These are phyloP conservation scores for Seiridium cupressi DNA, from an alignment of 2,329 filamentous ascomycete species.

Conservation along the genomic window DNA sequence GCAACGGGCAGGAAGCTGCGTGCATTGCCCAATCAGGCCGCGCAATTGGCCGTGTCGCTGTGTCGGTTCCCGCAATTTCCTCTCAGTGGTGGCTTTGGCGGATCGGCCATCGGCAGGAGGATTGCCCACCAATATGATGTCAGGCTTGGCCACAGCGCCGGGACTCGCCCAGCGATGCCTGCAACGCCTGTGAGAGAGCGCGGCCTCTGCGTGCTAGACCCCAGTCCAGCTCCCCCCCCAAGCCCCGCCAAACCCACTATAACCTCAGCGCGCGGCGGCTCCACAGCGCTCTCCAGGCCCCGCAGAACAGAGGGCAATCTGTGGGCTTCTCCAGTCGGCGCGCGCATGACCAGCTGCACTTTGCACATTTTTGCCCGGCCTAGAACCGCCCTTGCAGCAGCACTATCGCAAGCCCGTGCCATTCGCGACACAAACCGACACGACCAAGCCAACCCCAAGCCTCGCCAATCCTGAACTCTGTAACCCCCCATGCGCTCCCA, in stretches of 20 bases:
- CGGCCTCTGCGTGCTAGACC: neutral
- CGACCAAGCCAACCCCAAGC: neutral
- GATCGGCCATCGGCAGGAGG: constrained; percentile 3
- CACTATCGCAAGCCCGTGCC: neutral
- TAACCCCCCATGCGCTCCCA: neutral
- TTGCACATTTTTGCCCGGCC: neutral
- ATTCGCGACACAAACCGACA: neutral
- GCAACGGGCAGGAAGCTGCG: neutral
- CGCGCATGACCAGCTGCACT: constrained; percentile 1
- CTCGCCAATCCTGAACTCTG: neutral
- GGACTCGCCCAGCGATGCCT: neutral
- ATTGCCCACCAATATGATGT: constrained; percentile 6
- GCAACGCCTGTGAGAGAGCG: neutral
- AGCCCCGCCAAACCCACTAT: neutral
- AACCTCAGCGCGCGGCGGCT: neutral
- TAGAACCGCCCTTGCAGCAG: constrained; percentile 3
- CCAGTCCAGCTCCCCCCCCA: neutral
- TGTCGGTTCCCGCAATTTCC: neutral
- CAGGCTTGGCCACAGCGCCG: neutral
- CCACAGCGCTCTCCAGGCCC: neutral
- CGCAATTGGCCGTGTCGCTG: neutral
- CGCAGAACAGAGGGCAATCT: neutral
- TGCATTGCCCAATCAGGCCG: neutral
- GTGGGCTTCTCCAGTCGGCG: neutral
- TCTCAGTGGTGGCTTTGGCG: neutral